These are phyloP conservation scores for Fraxinus velutina DNA, from an alignment of 305 asterid genomes.

Conservation along the genomic window DNA sequence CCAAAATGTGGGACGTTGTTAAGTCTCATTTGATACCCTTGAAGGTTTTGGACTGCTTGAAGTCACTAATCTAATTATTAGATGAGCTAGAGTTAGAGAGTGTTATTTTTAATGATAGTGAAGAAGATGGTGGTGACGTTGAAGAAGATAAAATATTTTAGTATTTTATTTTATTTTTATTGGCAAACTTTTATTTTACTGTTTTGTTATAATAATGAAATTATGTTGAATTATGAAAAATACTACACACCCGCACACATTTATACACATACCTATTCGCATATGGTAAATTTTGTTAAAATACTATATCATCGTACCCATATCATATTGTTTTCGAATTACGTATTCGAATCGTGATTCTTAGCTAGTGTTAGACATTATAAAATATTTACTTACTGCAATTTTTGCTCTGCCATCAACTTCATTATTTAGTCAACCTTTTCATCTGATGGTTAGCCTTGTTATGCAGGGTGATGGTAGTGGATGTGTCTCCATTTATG, in stretches of 20 bases:
- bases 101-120: neutral
- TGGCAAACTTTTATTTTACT: too few species aligned
- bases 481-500: conserved; percentile 84
- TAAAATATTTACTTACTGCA: neutral
- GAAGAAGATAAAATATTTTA: neutral
- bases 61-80: too few species aligned
- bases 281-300: neutral
- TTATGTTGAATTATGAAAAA: neutral
- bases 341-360: neutral
- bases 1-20: too few species aligned
- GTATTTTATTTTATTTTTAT: too few species aligned
- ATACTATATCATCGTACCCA: neutral
- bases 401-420: neutral
- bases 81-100: too few species aligned
- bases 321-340: too few species aligned
- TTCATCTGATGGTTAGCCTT: conserved; percentile 19
- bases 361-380: neutral
- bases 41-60: too few species aligned
- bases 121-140: neutral
- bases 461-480: conserved; percentile 89
- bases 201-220: neutral
- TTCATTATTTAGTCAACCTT: neutral
- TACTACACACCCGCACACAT: neutral
- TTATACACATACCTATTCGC: neutral
- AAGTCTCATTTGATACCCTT: too few species aligned